Evolutionary conservation across 352 stramenopile species (phyloP).

Genomic region (Saprolegnia parasitica): DNA sequence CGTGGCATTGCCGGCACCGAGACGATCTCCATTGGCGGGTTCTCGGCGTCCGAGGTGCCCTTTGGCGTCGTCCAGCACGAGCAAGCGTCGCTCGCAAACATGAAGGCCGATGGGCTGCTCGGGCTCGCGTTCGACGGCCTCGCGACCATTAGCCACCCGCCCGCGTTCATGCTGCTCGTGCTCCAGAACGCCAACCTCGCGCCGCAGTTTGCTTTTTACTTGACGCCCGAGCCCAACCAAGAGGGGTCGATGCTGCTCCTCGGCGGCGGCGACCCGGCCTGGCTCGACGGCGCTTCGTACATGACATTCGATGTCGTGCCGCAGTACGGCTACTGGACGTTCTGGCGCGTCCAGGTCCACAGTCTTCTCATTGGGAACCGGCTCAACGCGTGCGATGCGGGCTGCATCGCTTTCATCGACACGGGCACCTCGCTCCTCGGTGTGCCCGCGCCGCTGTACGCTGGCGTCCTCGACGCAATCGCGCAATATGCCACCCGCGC

Average conservation of each 20-base stretch:
- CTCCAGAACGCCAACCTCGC: conserved; percentile 58
- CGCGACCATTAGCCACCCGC: conserved; percentile 67
- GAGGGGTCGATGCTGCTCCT: conserved; percentile 70
- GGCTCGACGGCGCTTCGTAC: conserved; percentile 53
- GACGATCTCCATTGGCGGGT: conserved; percentile 47
- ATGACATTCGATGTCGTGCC: conserved; percentile 66
- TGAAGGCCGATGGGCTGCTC: conserved; percentile 93
- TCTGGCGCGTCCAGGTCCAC: conserved; percentile 70
- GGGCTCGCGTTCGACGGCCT: conserved; percentile 95
- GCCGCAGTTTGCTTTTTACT: conserved; percentile 94
- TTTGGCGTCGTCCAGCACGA: conserved; percentile 62
- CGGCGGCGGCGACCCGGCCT: conserved; percentile 55
- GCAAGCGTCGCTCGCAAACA: conserved; percentile 71
- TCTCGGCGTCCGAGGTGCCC: conserved; percentile 40
- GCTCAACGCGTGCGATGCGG: conserved; percentile 30
- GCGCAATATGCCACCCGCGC: conserved; percentile 51
- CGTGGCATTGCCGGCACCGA: conserved; percentile 57
- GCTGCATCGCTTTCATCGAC: conserved; percentile 92
- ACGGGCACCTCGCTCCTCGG: conserved; percentile 95
- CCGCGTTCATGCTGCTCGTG: conserved; percentile 61
- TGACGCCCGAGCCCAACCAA: conserved; percentile 85
- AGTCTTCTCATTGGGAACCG: conserved; percentile 43
- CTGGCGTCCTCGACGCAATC: conserved; percentile 68
- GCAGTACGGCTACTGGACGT: conserved; percentile 80
- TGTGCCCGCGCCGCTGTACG: conserved; percentile 80